Percentiles rank a stretch among this genome's conserved stretches.
Evolutionary conservation across 2,329 filamentous ascomycete genomes (phyloP).

Genomic region (Metarhizium humberi): DNA sequence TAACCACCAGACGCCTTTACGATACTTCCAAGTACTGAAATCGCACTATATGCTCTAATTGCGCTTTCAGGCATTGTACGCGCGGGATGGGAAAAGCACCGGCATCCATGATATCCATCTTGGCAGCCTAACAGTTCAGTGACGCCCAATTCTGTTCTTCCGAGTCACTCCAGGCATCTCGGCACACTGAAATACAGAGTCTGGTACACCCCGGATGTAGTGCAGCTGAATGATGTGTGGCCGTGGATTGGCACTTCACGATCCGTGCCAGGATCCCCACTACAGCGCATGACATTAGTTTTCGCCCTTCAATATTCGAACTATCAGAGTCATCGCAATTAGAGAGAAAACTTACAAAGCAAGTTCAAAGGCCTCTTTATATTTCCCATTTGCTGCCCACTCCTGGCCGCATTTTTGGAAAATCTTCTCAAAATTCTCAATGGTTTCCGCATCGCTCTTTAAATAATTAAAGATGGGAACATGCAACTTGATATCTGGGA

Average conservation of each 20-base stretch:
- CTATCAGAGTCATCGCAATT: too few species aligned
- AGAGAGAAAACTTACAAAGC: not conserved
- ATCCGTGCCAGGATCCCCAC: not conserved
- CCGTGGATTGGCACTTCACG: not conserved
- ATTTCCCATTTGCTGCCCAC: not conserved
- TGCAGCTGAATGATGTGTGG: not conserved
- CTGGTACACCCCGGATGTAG: not conserved
- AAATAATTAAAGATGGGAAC: not conserved
- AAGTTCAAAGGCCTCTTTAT: not conserved
- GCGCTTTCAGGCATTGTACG: too few species aligned
- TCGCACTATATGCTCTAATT: too few species aligned
- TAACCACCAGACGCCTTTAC: accelerated
- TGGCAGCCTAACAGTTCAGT: too few species aligned
- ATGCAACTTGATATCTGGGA: not conserved
- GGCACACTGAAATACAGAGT: not conserved
- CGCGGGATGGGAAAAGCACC: too few species aligned
- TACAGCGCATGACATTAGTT: not conserved
- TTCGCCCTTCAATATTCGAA: not conserved
- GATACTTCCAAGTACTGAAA: too few species aligned
- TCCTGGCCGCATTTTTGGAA: not conserved
- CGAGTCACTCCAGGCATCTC: too few species aligned
- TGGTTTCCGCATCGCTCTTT: not conserved
- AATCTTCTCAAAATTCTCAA: not conserved
- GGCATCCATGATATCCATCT: too few species aligned
- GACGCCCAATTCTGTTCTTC: too few species aligned